Percentiles rank a stretch among this genome's conserved stretches.
Conservation (phyloP, 805 yeast species). For the Wickerhamiella vanderwaltii region DNA sequence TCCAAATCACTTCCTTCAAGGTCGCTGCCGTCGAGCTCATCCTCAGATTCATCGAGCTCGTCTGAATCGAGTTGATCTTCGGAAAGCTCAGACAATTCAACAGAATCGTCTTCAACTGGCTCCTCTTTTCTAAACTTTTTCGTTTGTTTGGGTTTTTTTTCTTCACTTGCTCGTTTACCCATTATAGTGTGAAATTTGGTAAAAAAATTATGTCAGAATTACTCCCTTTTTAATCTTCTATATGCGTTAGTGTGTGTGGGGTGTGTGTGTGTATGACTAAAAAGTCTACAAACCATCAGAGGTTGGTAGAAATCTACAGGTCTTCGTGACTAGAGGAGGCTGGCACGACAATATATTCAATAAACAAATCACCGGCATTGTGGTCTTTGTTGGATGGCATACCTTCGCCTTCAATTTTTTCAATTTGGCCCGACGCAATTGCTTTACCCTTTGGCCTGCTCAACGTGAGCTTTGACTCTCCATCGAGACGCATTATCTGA, state of each 20-base stretch:
- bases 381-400: conserved; percentile 55
- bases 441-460: conserved; percentile 40
- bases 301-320: background rate
- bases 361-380: conserved; percentile 39
- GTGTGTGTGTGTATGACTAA: background rate
- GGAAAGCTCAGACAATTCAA: conserved; percentile 9
- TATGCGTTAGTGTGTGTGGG: too few species aligned
- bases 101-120: conserved; percentile 1
- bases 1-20: conserved; percentile 16
- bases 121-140: conserved; percentile 23
- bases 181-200: conserved; percentile 1
- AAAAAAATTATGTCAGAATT: conserved; percentile 7
- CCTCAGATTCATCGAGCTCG: conserved; percentile 9
- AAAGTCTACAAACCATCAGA: background rate
- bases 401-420: conserved; percentile 61
- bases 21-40: conserved; percentile 16
- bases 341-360: conserved; percentile 32
- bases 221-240: background rate
- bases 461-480: conserved; percentile 38
- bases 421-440: conserved; percentile 58
- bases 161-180: conserved; percentile 11
- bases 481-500: conserved; percentile 53
- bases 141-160: conserved; percentile 25
- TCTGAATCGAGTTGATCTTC: conserved; percentile 13
- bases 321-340: conserved; percentile 2